A percentile compares a stretch with the other conserved stretches of the same genome.
Conservation (phyloP, 1,139 yeast species). For the Saccharomyces hybrid region DNA sequence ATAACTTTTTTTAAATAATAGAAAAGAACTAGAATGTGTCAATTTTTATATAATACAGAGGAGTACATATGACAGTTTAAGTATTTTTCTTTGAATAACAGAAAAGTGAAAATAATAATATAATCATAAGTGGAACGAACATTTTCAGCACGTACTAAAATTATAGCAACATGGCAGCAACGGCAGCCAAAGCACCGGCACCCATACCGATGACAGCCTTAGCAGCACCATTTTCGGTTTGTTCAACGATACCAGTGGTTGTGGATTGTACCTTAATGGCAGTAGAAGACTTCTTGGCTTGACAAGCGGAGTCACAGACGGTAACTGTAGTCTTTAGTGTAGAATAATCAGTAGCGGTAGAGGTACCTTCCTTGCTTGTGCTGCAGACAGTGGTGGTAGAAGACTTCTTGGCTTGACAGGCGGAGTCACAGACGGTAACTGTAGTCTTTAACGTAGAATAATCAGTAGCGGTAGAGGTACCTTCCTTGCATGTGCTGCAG, state of each 20-base stretch:
- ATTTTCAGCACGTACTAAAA: not conserved
- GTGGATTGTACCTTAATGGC: not conserved
- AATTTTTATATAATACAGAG: not conserved
- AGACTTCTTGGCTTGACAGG: slow-evolving; percentile 1
- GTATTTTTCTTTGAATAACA: not conserved
- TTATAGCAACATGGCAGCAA: slow-evolving; percentile 5
- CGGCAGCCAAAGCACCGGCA: not conserved
- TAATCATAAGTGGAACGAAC: not conserved
- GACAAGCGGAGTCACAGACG: slow-evolving; percentile 1
- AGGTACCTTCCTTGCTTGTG: no score
- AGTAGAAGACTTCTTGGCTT: not conserved
- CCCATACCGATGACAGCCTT: slow-evolving; percentile 5
- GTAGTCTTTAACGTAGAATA: not conserved
- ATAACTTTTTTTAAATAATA: no score
- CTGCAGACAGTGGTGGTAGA: not conserved
- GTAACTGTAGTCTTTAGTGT: not conserved
- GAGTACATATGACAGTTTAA: not conserved
- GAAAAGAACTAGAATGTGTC: not conserved
- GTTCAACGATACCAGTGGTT: not conserved
- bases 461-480: not conserved
- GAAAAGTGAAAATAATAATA: not conserved
- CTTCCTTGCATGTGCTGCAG: not conserved
- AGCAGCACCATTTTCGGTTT: slow-evolving; percentile 6
- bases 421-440: slow-evolving; percentile 1
- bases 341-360: not conserved